A percentile compares a stretch with the other conserved stretches of the same genome.
These are phyloP conservation scores for Yarrowia osloensis DNA, from an alignment of 805 yeast genomes.

Conservation along the genomic window DNA sequence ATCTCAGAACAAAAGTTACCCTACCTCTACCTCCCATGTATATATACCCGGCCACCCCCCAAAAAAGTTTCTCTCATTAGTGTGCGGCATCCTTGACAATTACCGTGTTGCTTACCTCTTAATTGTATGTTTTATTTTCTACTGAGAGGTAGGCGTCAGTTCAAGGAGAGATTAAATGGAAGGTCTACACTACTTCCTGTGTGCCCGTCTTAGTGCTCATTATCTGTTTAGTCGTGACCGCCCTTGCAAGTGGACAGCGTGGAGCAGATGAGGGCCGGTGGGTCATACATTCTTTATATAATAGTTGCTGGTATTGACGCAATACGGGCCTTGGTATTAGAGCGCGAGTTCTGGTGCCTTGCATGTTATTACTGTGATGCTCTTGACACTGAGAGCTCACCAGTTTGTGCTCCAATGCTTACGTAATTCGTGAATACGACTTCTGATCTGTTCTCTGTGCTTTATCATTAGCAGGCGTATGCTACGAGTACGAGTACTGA, in stretches of 20 bases:
- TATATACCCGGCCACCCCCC: constrained; percentile 8
- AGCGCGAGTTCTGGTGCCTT: too few relatives aligned
- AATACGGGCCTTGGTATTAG: too few relatives aligned
- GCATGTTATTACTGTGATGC: too few relatives aligned
- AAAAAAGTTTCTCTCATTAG: constrained; percentile 40
- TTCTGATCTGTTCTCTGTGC: too few relatives aligned
- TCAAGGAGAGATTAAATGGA: constrained; percentile 62
- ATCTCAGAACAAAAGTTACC: constrained; percentile 23
- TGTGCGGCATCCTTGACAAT: constrained; percentile 76
- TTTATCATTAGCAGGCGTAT: too few relatives aligned
- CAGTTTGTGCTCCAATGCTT: too few relatives aligned
- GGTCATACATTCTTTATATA: constrained; percentile 52
- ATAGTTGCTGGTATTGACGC: too few relatives aligned
- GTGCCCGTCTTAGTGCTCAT: constrained; percentile 67
- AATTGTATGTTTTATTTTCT: constrained; percentile 37
- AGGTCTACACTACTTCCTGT: constrained; percentile 37
- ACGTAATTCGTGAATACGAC: too few relatives aligned
- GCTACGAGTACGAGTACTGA: too few relatives aligned
- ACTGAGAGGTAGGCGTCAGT: constrained; percentile 63
- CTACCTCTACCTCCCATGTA: background rate
- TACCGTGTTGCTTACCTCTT: constrained; percentile 71
- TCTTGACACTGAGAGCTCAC: too few relatives aligned
- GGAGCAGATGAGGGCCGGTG: constrained; percentile 61
- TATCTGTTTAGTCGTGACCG: constrained; percentile 42
- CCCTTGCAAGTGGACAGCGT: constrained; percentile 47